A percentile compares a stretch with the other conserved stretches of the same genome.
Evolutionary conservation across 169 alveolate species (phyloP).

Genomic region (Eimeria sp.): DNA sequence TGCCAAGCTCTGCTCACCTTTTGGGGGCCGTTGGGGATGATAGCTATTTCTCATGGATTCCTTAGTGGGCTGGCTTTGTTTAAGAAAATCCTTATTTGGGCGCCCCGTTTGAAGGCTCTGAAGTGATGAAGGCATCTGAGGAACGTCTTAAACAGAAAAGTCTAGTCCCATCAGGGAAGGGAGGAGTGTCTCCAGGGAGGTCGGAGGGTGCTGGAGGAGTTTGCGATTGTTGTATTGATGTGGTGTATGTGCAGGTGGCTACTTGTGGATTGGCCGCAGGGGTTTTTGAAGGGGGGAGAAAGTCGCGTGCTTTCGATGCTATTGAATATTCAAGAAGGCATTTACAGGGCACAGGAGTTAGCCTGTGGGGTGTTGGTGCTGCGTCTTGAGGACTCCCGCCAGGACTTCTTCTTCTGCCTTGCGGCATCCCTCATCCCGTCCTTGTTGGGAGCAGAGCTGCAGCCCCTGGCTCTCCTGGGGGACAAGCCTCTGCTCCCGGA

Average conservation of each 20-base stretch:
- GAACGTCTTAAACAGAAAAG: neutral
- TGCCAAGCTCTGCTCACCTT: neutral
- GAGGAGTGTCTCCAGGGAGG: too few relatives aligned
- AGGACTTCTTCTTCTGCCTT: conserved; percentile 74
- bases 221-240: neutral
- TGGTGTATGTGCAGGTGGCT: conserved; percentile 60
- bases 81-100: neutral
- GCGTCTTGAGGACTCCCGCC: conserved; percentile 70
- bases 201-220: too few relatives aligned
- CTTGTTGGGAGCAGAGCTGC: conserved; percentile 80
- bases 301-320: conserved; percentile 39
- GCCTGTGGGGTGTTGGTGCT: conserved; percentile 71
- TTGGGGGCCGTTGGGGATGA: neutral
- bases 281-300: conserved; percentile 72
- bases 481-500: neutral
- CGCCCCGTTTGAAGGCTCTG: neutral
- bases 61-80: neutral
- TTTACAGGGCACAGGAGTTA: conserved; percentile 42
- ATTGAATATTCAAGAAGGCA: conserved; percentile 73
- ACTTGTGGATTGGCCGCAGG: conserved; percentile 55
- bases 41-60: neutral
- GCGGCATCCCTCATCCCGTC: conserved; percentile 75
- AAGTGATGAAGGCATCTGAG: neutral
- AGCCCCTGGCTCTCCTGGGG: conserved; percentile 53
- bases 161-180: neutral